Conservation (phyloP, 257 asterid species). For the Solanum ossicruentum region DNA sequence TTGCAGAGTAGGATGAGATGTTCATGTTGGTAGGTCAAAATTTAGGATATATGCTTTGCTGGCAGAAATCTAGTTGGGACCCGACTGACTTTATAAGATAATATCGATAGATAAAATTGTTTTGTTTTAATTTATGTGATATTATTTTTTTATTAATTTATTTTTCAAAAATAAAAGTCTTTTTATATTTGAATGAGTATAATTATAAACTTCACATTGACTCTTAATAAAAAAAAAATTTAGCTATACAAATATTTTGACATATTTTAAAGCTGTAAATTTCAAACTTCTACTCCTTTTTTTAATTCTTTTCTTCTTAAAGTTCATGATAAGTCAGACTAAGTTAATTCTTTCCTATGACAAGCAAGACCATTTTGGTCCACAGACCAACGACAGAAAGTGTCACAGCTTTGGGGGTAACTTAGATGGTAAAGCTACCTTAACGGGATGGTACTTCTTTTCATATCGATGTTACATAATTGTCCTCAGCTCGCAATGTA, state of each 20-base stretch:
- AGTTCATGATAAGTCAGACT: neutral
- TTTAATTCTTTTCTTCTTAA: neutral
- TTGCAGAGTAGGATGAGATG: neutral
- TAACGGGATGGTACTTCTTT: no score
- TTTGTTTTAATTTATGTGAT: neutral
- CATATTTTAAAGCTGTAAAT: neutral
- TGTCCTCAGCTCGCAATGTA: no score
- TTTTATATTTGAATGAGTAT: neutral
- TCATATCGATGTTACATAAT: no score
- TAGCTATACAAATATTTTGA: no score
- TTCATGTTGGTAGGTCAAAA: neutral
- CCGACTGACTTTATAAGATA: neutral
- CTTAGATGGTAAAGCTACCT: neutral
- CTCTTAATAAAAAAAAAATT: fast-evolving
- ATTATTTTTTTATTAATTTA: neutral
- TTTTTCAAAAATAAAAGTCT: neutral
- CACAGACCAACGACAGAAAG: neutral
- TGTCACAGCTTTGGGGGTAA: neutral
- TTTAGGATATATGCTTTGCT: neutral
- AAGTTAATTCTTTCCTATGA: no score
- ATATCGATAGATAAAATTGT: neutral
- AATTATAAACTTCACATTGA: neutral
- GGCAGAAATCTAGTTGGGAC: neutral
- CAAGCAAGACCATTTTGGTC: neutral
- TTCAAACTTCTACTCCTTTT: neutral